phyloP scores from a whole-genome alignment of 2,329 filamentous ascomycete species.

The Cladosporium sp. region DNA sequence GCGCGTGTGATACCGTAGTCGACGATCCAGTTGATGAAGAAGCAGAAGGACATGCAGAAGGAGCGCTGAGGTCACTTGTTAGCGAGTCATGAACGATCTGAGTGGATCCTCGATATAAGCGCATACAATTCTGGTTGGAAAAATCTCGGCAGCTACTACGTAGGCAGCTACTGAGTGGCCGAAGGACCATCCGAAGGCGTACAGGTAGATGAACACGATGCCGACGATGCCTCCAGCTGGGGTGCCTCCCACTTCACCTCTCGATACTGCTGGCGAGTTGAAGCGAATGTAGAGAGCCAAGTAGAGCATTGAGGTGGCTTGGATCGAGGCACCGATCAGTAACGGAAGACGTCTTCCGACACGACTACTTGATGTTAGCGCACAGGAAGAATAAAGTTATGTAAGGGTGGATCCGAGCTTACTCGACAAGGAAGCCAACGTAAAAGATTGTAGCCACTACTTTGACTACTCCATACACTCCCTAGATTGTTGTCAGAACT shows the following conservation, averaged over 20 bases:
- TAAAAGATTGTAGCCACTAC: slow-evolving; percentile 25
- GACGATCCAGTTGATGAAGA: slow-evolving; percentile 28
- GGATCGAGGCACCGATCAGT: slow-evolving; percentile 23
- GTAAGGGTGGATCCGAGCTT: background rate
- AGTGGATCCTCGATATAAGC: background rate
- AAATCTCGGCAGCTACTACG: slow-evolving; percentile 25
- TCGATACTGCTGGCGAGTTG: slow-evolving; percentile 5
- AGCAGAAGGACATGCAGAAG: slow-evolving; percentile 27
- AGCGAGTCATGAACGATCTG: background rate
- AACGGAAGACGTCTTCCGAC: slow-evolving; percentile 24
- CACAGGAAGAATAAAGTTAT: background rate
- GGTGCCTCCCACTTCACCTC: slow-evolving; percentile 15
- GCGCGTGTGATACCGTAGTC: slow-evolving; percentile 26
- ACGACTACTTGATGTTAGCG: slow-evolving; percentile 2
- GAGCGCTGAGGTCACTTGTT: slow-evolving; percentile 6
- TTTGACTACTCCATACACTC: slow-evolving; percentile 28
- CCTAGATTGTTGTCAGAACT: slow-evolving; percentile 17
- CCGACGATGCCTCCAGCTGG: slow-evolving; percentile 25
- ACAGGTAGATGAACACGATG: slow-evolving; percentile 24
- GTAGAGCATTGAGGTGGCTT: slow-evolving; percentile 25
- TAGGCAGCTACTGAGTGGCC: slow-evolving; percentile 25
- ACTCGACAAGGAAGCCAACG: slow-evolving; percentile 24
- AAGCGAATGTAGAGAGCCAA: slow-evolving; percentile 25
- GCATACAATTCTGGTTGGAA: slow-evolving; percentile 23
- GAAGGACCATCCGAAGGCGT: slow-evolving; percentile 25